These are phyloP conservation scores for Rhodocollybia butyracea DNA, from an alignment of 768 basidiomycete genomes.

Conservation along the genomic window DNA sequence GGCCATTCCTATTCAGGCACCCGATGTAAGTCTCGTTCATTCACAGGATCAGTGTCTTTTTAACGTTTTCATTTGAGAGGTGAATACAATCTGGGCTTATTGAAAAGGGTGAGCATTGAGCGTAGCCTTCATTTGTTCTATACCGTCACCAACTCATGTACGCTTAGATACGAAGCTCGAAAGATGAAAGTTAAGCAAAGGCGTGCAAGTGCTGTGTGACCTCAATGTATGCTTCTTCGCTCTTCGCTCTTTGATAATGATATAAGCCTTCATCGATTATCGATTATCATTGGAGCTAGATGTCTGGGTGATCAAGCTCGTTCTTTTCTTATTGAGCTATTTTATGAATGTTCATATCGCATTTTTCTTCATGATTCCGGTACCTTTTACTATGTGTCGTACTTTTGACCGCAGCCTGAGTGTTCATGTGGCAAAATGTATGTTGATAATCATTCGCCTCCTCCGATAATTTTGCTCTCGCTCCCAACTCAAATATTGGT, in stretches of 20 bases:
- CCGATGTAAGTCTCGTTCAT: background rate
- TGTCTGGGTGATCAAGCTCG: too few relatives aligned
- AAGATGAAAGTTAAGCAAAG: conserved; percentile 62
- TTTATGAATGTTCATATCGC: too few relatives aligned
- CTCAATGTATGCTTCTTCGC: conserved; percentile 37
- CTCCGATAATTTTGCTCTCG: conserved; percentile 35
- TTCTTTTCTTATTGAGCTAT: too few relatives aligned
- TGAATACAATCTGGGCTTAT: conserved; percentile 62
- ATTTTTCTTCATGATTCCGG: too few relatives aligned
- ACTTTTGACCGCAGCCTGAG: too few relatives aligned
- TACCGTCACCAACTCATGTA: conserved; percentile 12
- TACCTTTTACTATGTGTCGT: too few relatives aligned
- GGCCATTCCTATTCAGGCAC: conserved; percentile 44
- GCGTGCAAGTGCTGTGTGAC: conserved; percentile 45
- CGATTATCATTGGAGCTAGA: conserved; percentile 42
- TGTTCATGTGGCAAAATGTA: too few relatives aligned
- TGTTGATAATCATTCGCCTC: background rate
- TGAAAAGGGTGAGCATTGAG: conserved; percentile 42
- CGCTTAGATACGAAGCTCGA: conserved; percentile 53
- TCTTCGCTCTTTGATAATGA: background rate
- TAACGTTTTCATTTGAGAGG: background rate
- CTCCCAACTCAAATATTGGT: conserved; percentile 47
- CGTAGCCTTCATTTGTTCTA: background rate
- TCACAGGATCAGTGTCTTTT: background rate
- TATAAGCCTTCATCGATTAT: conserved; percentile 14